Conservation (phyloP, 1,284 basidiomycete species). For the Rhodotorula sp. region DNA sequence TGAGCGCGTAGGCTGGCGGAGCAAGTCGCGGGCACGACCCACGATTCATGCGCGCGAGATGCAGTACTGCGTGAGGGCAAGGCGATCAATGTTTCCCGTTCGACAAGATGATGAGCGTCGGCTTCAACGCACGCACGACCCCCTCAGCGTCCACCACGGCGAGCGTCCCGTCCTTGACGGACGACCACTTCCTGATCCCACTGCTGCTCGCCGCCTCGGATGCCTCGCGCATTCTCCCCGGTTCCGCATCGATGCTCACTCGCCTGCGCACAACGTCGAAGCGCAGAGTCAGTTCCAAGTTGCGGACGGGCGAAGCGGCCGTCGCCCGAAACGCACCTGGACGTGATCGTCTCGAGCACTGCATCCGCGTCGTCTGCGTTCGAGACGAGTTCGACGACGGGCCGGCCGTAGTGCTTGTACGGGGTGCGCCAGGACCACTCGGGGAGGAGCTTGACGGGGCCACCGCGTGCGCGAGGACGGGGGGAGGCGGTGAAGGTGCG, state of each 20-base stretch:
- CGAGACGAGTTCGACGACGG: background rate
- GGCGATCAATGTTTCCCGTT: too few relatives aligned
- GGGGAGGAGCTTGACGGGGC: background rate
- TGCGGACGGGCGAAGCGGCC: too few relatives aligned
- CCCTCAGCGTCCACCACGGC: background rate
- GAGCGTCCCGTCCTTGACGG: background rate
- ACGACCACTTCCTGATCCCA: too few relatives aligned
- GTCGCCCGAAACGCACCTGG: background rate
- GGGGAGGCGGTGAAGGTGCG: background rate
- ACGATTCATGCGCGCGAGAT: conserved; percentile 11
- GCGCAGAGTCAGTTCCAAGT: background rate
- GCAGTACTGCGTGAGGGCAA: background rate
- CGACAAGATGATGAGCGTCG: background rate
- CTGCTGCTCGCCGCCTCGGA: background rate
- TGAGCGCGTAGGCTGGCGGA: background rate
- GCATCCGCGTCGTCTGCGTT: conserved; percentile 9
- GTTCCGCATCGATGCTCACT: background rate
- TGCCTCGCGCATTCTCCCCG: background rate
- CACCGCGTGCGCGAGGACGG: background rate
- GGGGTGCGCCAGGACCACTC: conserved; percentile 2
- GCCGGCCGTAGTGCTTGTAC: background rate
- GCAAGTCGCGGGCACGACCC: background rate
- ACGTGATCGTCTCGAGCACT: background rate
- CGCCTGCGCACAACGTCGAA: background rate
- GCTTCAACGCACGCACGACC: background rate